Base-by-base conservation (phyloP, 2,329 filamentous ascomycete genomes). In the Colletotrichum orbiculare region DNA sequence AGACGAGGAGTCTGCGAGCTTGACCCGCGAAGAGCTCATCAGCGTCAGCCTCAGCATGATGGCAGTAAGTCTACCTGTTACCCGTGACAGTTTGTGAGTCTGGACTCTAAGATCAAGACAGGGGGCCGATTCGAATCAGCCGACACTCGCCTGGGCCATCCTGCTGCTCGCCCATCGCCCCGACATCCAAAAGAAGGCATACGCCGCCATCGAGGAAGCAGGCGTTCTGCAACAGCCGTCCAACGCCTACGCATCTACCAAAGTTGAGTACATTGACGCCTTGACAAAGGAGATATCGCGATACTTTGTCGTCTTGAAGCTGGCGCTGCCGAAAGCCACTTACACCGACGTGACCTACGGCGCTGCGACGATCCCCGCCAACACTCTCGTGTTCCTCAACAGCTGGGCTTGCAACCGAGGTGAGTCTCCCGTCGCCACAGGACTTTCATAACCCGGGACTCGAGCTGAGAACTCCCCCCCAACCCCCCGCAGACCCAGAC, bases 241-340 rank as follows among this genome's bases (percentile, higher is more conserved):
- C 6, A 43, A 59, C 33, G 37, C 17, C 9, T 53, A 53, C 11
- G 68, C 71, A 9, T 64, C 64, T 33, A 87, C 89, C 68, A 89
- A 88, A 68, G 81, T 90, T 2, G 83, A 85, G 5, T 91, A 90
- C 75, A 79, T 91, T 63, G 88, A 86, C 1, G 88, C 88, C 0
- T 72, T 91, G 13, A 85, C 87, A 67, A 90, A 89, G 71, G 88
- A 91, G 70, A 84, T 87, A 13, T 79, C 89, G 6, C 83, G 88
- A 43, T 91, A 84, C 78, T 91, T 84, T 81, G 86, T 83, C 12
- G 87, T 90, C 12, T 87, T 90, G 63, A 87, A 87, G 13, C 86
- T 91, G 69, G 89, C 85, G 69, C 81, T 91, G 3, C 88, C 88
- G 0, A 80, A 88, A 12, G 84, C 85, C 17, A 73, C 72, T 2